Conservation (phyloP, 1,284 basidiomycete genomes). For the Ustilago shanxiensis region DNA sequence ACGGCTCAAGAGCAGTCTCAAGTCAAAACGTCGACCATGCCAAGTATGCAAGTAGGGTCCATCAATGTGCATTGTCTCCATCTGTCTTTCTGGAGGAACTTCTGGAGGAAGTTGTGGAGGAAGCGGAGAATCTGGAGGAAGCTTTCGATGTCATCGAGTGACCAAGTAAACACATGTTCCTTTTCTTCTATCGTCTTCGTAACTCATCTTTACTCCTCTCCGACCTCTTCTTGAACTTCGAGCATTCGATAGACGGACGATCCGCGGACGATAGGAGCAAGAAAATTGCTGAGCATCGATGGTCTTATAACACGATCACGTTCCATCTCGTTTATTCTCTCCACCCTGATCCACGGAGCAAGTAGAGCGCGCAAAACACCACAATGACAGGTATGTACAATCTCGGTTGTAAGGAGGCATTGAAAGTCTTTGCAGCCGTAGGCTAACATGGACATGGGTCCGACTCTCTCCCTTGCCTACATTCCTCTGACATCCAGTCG, state of each 20-base stretch:
- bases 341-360: neutral
- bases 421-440: no score
- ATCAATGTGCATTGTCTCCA: neutral
- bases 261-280: neutral
- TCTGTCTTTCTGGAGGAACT: neutral
- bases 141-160: neutral
- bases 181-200: neutral
- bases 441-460: neutral
- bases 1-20: slow-evolving; percentile 14
- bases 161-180: neutral
- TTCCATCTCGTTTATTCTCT: neutral
- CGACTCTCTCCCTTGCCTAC: neutral
- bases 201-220: no score
- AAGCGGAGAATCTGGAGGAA: neutral
- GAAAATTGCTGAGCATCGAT: neutral
- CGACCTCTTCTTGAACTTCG: no score
- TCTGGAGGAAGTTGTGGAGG: slow-evolving; percentile 3
- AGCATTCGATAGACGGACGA: neutral
- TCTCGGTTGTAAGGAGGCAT: neutral
- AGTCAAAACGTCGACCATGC: neutral
- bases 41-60: slow-evolving; percentile 1
- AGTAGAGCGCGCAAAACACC: neutral
- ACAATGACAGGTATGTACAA: slow-evolving; percentile 31
- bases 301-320: neutral
- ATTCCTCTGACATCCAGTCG: neutral